Conservation (phyloP, 495 filamentous ascomycete genomes). For the Podospora pseudopauciseta region DNA sequence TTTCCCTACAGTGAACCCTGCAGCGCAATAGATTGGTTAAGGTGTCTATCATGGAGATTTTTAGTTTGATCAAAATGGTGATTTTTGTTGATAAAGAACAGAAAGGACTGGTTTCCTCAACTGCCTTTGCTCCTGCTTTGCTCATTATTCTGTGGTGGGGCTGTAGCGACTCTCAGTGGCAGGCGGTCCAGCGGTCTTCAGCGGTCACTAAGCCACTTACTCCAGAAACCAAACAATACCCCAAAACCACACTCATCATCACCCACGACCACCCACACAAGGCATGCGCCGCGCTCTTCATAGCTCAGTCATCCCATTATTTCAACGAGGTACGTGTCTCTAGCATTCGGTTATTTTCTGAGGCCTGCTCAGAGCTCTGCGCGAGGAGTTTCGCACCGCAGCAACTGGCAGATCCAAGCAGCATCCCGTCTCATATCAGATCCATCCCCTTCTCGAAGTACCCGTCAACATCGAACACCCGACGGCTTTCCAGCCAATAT, state of each 20-base stretch:
- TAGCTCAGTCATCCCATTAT: not conserved
- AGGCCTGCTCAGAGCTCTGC: not conserved
- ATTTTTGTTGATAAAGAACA: not conserved
- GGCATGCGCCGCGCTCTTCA: not conserved
- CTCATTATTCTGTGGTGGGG: slow-evolving; percentile 17
- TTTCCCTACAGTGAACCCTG: not conserved
- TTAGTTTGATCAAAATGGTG: not conserved
- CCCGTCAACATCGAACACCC: not conserved
- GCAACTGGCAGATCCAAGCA: not conserved
- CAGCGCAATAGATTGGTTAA: too few species aligned
- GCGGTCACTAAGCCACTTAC: slow-evolving; percentile 12
- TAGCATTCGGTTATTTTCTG: not conserved
- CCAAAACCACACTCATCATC: not conserved
- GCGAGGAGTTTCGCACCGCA: not conserved
- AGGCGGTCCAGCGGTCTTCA: not conserved
- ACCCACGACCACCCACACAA: not conserved
- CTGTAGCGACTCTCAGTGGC: slow-evolving; percentile 5
- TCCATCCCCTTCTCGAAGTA: not conserved
- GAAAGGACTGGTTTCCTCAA: not conserved
- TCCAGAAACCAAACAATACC: slow-evolving; percentile 6
- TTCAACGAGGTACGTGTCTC: not conserved
- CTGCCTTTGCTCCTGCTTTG: not conserved
- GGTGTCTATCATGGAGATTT: too few species aligned
- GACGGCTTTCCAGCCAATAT: not conserved
- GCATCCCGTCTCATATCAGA: not conserved